These are phyloP conservation scores for Anthostomella pinea DNA, from an alignment of 2,329 filamentous ascomycete genomes.

Conservation along the genomic window DNA sequence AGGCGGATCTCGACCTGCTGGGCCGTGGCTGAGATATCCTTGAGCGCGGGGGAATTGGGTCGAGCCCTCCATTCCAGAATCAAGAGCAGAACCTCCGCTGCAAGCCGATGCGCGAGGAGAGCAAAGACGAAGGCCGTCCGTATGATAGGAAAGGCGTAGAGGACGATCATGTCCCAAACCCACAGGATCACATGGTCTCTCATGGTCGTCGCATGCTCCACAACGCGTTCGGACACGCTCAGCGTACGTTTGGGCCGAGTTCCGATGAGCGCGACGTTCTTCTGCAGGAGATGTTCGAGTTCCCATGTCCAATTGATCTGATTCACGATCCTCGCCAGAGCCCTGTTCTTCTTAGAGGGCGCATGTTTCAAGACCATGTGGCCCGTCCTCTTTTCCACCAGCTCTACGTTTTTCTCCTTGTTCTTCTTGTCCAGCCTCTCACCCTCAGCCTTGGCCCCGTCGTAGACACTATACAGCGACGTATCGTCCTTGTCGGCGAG, in stretches of 20 bases:
- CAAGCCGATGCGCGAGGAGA: constrained; percentile 74
- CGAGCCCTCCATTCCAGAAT: constrained; percentile 82
- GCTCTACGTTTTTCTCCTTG: constrained; percentile 58
- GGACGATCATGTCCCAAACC: constrained; percentile 67
- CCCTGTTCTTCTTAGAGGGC: constrained; percentile 78
- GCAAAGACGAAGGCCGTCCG: constrained; percentile 71
- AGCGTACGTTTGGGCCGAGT: constrained; percentile 77
- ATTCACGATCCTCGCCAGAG: constrained; percentile 77
- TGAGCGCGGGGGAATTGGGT: constrained; percentile 78
- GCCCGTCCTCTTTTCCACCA: constrained; percentile 83
- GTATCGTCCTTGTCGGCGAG: constrained; percentile 67
- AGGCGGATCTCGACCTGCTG: constrained; percentile 96
- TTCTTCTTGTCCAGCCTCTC: constrained; percentile 58
- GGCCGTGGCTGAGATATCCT: constrained; percentile 93
- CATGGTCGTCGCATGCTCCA: constrained; percentile 85
- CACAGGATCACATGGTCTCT: constrained; percentile 70
- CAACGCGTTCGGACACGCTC: constrained; percentile 91
- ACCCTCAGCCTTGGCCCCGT: constrained; percentile 68
- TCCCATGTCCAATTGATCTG: constrained; percentile 97
- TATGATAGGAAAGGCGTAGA: constrained; percentile 76
- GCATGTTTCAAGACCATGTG: constrained; percentile 79
- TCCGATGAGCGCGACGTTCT: constrained; percentile 83
- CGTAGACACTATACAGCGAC: constrained; percentile 29
- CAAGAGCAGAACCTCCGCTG: constrained; percentile 74
- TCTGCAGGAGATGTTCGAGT: constrained; percentile 79